These are phyloP conservation scores for Agrostemma githago DNA, from an alignment of 148 eudicot genomes.

Conservation along the genomic window DNA sequence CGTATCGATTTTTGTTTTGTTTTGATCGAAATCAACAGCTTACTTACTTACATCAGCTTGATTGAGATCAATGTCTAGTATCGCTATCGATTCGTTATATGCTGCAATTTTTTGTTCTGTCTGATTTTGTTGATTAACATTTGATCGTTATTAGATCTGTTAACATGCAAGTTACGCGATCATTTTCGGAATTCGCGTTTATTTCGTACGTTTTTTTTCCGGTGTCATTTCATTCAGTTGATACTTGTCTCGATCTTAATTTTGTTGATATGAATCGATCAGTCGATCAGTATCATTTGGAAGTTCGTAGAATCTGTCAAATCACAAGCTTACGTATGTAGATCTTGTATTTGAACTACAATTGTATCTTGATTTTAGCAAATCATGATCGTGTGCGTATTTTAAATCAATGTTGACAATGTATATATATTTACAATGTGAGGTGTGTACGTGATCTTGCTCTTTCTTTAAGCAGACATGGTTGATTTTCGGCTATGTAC, in stretches of 20 bases:
- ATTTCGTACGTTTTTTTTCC: no score
- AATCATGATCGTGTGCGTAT: neutral
- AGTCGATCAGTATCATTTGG: neutral
- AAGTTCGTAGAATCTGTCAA: neutral
- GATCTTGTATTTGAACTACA: neutral
- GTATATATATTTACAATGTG: no score
- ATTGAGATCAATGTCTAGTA: neutral
- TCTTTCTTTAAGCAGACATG: no score
- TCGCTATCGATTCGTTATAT: neutral
- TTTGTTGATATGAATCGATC: neutral
- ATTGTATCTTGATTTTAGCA: neutral
- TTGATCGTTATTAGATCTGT: neutral
- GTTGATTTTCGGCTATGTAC: no score
- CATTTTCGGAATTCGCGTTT: neutral
- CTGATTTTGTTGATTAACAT: neutral
- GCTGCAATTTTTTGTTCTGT: neutral
- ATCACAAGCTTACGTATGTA: neutral
- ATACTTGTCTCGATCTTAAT: neutral
- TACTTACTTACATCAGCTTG: neutral
- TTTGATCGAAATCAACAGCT: no score
- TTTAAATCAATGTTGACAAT: neutral
- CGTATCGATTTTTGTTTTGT: neutral
- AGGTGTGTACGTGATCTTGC: no score
- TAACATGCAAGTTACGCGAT: neutral
- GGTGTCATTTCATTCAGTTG: neutral